Base-by-base conservation (phyloP, 495 filamentous ascomycete genomes). In the Polyplosphaeria fusca region DNA sequence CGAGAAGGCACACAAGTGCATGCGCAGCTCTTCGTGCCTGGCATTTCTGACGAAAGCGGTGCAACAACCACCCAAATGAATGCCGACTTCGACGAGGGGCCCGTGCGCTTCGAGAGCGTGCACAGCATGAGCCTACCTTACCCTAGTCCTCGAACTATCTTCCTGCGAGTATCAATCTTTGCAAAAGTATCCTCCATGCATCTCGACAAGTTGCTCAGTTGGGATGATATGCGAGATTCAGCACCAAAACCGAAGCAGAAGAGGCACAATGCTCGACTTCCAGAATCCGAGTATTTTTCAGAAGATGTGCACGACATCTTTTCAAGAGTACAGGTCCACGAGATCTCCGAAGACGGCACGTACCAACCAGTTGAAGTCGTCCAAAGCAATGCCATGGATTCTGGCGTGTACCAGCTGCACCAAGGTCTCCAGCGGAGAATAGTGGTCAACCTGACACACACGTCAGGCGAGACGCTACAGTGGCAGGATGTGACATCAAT, bases 101-200 rank as follows among this genome's bases (percentile, higher is more conserved):
- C 90, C 1, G 84, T 97, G 53, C 86, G 87, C 28, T 99, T 99
- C 65, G 90, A 96, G 69, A 97, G 93, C 71, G 90, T 96, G 48
- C 93, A 99, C 74, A 95, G 89, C 64, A 96, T 99, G 91, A 95
- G 91, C 69, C 75, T 99, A 54, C 94, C 94, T n/a, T 77, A 94
- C 32, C 84, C 84, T 22, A 89, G 88, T 53, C 82, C 91, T 11
- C 82, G 79, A 25, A 82, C 83, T 28, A 83, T 87, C 7, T 83
- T 82, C 5, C 71, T 99, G 38, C 82, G 94, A 51, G 86, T 97
- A n/a, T 89, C 90, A 26, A 86, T 99, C 52, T 97, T 96, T 67
- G 91, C 94, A 24, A 86, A 85, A 61, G 88, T 96, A 44, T 92
- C 87, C 14, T 73, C 84, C 0, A 95, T 96, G 86, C 93, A 99